Conservation (phyloP, 805 yeast genomes). For the Helenozyma rhizophorensis region DNA sequence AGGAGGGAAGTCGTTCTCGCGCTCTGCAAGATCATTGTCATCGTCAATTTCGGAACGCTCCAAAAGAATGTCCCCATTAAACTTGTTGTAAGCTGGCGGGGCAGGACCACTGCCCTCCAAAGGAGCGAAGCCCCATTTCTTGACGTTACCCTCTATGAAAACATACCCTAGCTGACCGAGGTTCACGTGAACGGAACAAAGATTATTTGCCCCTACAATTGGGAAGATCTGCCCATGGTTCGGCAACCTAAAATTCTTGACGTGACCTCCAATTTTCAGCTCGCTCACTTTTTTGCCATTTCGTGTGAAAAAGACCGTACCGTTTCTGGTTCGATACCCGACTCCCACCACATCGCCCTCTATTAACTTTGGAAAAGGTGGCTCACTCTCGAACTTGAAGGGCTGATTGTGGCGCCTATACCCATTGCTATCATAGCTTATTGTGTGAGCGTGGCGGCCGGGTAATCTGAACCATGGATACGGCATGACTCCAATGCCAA, state of each 20-base stretch:
- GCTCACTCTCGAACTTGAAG: slow-evolving; percentile 45
- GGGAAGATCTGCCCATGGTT: slow-evolving; percentile 61
- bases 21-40: slow-evolving; percentile 40
- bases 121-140: slow-evolving; percentile 95
- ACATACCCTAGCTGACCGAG: slow-evolving; percentile 89
- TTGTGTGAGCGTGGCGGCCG: slow-evolving; percentile 81
- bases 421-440: slow-evolving; percentile 87
- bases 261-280: slow-evolving; percentile 74
- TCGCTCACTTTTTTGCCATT: slow-evolving; percentile 89
- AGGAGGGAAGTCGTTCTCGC: slow-evolving; percentile 53
- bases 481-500: slow-evolving; percentile 83
- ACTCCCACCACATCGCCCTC: slow-evolving; percentile 93
- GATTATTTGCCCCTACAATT: slow-evolving; percentile 80
- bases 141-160: slow-evolving; percentile 86
- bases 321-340: slow-evolving; percentile 78
- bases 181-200: slow-evolving; percentile 81
- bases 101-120: slow-evolving; percentile 84
- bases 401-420: slow-evolving; percentile 77
- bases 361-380: slow-evolving; percentile 52
- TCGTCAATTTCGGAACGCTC: slow-evolving; percentile 59
- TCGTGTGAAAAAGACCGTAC: slow-evolving; percentile 88
- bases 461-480: slow-evolving; percentile 93
- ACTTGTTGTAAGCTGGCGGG: slow-evolving; percentile 88
- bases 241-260: slow-evolving; percentile 60
- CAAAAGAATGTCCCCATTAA: slow-evolving; percentile 69